phyloP scores from a whole-genome alignment of 2,329 filamentous ascomycete genomes.

The Colletotrichum cuscutae region DNA sequence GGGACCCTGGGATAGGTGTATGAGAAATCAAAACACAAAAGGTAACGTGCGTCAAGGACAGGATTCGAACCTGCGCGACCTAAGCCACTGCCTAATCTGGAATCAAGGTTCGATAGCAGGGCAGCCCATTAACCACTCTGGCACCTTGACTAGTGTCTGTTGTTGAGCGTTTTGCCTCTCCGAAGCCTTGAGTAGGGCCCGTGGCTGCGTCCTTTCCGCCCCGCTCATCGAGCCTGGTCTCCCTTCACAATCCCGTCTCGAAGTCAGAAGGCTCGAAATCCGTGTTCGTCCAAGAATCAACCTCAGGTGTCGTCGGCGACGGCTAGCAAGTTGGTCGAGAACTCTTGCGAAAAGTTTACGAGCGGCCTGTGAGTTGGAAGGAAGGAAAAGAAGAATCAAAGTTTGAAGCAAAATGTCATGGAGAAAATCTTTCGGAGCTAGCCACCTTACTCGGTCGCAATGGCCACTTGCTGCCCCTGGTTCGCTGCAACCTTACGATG shows the following conservation, averaged over 20 bases:
- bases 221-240: too few species aligned
- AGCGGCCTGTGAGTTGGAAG: not conserved
- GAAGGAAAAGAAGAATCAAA: not conserved
- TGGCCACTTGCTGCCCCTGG: not conserved
- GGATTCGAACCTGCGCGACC: slow-evolving; percentile 24
- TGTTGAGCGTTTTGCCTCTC: rapidly evolving
- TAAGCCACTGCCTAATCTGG: slow-evolving; percentile 19
- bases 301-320: too few species aligned
- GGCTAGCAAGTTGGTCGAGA: too few species aligned
- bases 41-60: not conserved
- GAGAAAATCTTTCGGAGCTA: not conserved
- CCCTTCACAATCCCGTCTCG: too few species aligned
- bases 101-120: slow-evolving; percentile 16
- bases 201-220: rapidly evolving
- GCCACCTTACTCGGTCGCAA: not conserved
- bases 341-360: not conserved
- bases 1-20: too few species aligned
- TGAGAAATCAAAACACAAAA: not conserved
- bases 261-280: too few species aligned
- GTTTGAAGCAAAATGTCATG: not conserved
- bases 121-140: slow-evolving; percentile 25
- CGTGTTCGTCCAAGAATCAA: too few species aligned
- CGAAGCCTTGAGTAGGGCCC: not conserved
- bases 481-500: not conserved
- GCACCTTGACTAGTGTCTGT: slow-evolving; percentile 11